phyloP scores from a whole-genome alignment of 148 eudicot genomes.

The Suaeda aralocaspica region DNA sequence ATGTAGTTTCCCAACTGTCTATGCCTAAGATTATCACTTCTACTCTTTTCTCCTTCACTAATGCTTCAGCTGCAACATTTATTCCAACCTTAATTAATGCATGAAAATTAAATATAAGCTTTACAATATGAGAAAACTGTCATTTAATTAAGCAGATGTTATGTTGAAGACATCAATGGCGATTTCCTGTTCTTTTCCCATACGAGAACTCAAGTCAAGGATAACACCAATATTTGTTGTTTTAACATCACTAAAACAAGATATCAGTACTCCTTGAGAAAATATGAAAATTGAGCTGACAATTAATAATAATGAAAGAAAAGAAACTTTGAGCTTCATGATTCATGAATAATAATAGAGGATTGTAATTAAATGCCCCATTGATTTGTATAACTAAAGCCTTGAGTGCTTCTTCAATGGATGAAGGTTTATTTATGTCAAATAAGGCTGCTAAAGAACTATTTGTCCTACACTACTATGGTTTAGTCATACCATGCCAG shows the following conservation, averaged over 20 bases:
- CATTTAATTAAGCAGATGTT: too few relatives aligned
- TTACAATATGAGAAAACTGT: too few relatives aligned
- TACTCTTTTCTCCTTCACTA: constrained; percentile 12
- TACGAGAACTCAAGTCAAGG: constrained; percentile 8
- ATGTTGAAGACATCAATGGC: constrained; percentile 9
- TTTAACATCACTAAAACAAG: neutral
- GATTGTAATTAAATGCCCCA: too few relatives aligned
- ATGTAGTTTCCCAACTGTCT: constrained; percentile 24
- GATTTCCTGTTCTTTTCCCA: constrained; percentile 15
- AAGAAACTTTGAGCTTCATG: neutral
- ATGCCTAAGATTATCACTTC: constrained; percentile 18
- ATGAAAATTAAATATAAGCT: too few relatives aligned
- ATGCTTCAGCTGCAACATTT: constrained; percentile 16
- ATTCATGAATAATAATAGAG: too few relatives aligned
- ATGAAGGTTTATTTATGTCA: too few relatives aligned
- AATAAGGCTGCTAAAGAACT: too few relatives aligned
- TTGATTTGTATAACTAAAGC: too few relatives aligned
- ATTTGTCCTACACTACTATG: too few relatives aligned
- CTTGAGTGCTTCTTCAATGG: too few relatives aligned
- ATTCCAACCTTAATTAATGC: too few relatives aligned
- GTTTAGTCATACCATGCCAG: too few relatives aligned
- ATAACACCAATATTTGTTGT: constrained; percentile 5
- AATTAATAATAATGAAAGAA: neutral
- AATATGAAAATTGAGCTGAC: neutral
- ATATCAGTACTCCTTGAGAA: neutral